Base-by-base conservation (phyloP, 2,329 filamentous ascomycete genomes). In the Fusarium continuum region DNA sequence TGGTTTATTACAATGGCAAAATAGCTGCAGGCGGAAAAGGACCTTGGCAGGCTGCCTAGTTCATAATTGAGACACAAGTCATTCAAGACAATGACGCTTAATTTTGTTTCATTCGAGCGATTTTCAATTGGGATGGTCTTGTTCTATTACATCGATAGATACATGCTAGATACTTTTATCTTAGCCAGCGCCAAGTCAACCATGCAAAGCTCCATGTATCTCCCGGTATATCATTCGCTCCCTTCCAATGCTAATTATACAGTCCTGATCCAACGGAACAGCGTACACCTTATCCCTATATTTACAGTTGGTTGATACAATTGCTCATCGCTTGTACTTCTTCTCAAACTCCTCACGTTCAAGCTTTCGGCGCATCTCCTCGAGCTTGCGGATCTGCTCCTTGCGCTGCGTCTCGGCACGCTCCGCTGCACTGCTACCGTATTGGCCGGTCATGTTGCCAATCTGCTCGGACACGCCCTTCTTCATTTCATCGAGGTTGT, bases 341-440 rank as follows among this genome's bases (percentile, higher is more conserved):
- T 73, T 77, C 35, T 79, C 74, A 51, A 77, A 78, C 60, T 77
- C 74, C 14, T 76, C 72, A 4, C 75, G 70, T 62, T 76, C 73
- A 56, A 78, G 72, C 62, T 77, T 67, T 45, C 67, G 68, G 19
- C 75, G 70, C 68, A 72, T 73, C 11, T 72, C 59, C 67, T 79
- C 78, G 8, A 77, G 59, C 70, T 75, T 73, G 34, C 69, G 70
- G 13, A 77, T 57, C 48, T 72, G 59, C 31, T 78, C 72, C 59
- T 68, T 72, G 48, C 75, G 74, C 59, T 73, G 72, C 65, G 72
- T 70, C 66, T 75, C 75, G 2, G 75, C 73, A 44, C 75, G 72
- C 34, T 78, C 75, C 53, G 72, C 48, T 17, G 74, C 72, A 1
- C 71, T 74, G 11, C 70, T 72, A 20, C 66, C 51, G 39, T 74